Evolutionary conservation across 1,139 yeast genomes (phyloP), one percentile per base, ranked within the genome.

Genomic region (Scheffersomyces insectosa): DNA sequence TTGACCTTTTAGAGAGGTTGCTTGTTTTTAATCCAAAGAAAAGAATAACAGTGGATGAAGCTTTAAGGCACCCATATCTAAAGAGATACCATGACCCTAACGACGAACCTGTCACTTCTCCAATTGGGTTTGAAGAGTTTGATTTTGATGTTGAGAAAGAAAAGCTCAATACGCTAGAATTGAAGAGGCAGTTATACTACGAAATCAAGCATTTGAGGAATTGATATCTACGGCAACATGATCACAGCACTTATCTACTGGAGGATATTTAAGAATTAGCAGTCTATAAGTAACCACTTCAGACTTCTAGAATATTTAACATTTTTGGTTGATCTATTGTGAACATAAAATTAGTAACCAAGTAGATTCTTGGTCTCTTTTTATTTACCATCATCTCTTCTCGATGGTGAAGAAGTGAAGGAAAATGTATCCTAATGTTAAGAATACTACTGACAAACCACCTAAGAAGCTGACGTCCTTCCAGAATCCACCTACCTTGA

Each of bases 331-430:
- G 25, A 20, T 20, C 25, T 20, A 20, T 20, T 20, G 25, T 20
- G 6, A 20, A 20, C 25, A 20, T 20, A 20, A 20, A 20, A 20
- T 20, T 20, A 20, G 6, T 8, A 20, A 20, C 25, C 25, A 34
- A 28, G 32, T n/a, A 33, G 36, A 14, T 5, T 39, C 25, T 28
- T 51, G 25, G 25, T 20, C 25, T 20, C 25, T 20, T 20, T 20
- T 20, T 20, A 5, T 20, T 5, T 4, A 4, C 16, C 25, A 20
- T 20, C 59, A 90, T 56, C 95, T 77, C 50, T 77, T 80, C 64
- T 93, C 99, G 32, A 87, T 74, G 6, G 95, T 86, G 52, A 81
- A 82, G 45, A 67, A 72, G 57, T 87, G 86, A 56, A 93, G 75
- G 41, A 89, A 86, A 5, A 83, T 47, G 57, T 89, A 93, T 1